These are phyloP conservation scores for Epichloe brachyelytri DNA, from an alignment of 2,329 filamentous ascomycete genomes.

Conservation along the genomic window DNA sequence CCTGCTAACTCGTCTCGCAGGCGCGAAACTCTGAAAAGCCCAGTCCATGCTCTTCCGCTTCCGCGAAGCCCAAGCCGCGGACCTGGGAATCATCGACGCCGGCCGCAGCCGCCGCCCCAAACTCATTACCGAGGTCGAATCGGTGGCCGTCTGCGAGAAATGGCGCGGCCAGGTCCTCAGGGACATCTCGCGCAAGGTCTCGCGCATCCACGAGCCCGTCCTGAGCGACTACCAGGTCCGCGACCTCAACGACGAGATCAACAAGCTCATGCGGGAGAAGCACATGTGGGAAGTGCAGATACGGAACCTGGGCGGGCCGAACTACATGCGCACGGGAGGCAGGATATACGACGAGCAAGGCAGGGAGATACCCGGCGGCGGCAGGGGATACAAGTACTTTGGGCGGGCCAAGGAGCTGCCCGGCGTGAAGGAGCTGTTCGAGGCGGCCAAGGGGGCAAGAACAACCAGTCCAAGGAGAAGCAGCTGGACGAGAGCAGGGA, in stretches of 20 bases:
- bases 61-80: slow-evolving; percentile 89
- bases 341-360: slow-evolving; percentile 64
- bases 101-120: slow-evolving; percentile 82
- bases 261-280: slow-evolving; percentile 97
- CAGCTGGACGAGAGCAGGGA: slow-evolving; percentile 56
- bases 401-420: slow-evolving; percentile 80
- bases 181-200: slow-evolving; percentile 93
- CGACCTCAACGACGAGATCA: slow-evolving; percentile 98
- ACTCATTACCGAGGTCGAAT: slow-evolving; percentile 73
- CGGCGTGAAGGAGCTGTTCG: slow-evolving; percentile 92
- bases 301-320: slow-evolving; percentile 86
- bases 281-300: slow-evolving; percentile 99
- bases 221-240: slow-evolving; percentile 96
- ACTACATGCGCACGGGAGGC: slow-evolving; percentile 72
- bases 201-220: slow-evolving; percentile 81
- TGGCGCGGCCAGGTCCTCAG: slow-evolving; percentile 97
- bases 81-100: slow-evolving; percentile 90
- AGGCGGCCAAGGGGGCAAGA: slow-evolving; percentile 48
- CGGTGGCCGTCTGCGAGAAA: slow-evolving; percentile 83
- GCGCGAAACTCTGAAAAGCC: slow-evolving; percentile 93
- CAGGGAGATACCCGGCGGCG: slow-evolving; percentile 57
- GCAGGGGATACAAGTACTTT: slow-evolving; percentile 91
- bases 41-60: slow-evolving; percentile 99
- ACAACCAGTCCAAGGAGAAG: slow-evolving; percentile 48
- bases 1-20: slow-evolving; percentile 27